A percentile compares a stretch with the other conserved stretches of the same genome.
phyloP scores from a whole-genome alignment of 345 rosid genomes.

The Pugionium dolabratum region DNA sequence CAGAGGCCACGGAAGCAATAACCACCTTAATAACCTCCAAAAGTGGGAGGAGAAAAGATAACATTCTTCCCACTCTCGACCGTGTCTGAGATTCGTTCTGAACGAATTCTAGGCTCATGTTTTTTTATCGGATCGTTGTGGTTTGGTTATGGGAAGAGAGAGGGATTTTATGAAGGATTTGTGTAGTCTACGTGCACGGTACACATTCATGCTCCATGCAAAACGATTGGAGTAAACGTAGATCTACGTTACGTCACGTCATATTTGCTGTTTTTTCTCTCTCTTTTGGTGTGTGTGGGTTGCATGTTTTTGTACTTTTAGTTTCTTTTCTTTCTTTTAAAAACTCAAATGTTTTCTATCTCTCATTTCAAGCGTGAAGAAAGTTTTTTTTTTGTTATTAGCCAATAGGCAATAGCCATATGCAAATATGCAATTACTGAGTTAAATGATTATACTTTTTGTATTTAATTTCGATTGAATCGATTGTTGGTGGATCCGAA shows the following conservation, averaged over 20 bases:
- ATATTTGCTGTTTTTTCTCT: neutral
- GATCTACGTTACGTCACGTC: conserved; percentile 21
- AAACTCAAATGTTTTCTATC: neutral
- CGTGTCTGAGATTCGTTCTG: neutral
- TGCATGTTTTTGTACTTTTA: too few species aligned
- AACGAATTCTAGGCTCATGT: neutral
- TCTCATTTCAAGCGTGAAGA: conserved; percentile 1
- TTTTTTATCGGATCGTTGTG: conserved; percentile 11
- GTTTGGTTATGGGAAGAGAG: conserved; percentile 10
- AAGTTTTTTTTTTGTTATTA: neutral
- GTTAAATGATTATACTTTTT: neutral
- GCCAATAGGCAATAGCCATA: neutral
- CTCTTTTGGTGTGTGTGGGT: too few species aligned
- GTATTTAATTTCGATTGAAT: neutral
- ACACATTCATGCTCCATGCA: conserved; percentile 11
- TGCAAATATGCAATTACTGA: conserved; percentile 1
- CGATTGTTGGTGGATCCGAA: neutral
- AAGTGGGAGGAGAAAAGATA: conserved; percentile 5
- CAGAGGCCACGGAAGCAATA: conserved; percentile 54
- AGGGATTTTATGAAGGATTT: conserved; percentile 21
- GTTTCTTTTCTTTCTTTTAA: conserved; percentile 21
- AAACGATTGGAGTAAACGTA: conserved; percentile 18
- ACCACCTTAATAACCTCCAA: neutral
- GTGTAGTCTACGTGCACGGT: conserved; percentile 24
- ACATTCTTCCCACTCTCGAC: conserved; percentile 14